phyloP scores from a whole-genome alignment of 2,329 filamentous ascomycete species.

The Alternaria brassicae region DNA sequence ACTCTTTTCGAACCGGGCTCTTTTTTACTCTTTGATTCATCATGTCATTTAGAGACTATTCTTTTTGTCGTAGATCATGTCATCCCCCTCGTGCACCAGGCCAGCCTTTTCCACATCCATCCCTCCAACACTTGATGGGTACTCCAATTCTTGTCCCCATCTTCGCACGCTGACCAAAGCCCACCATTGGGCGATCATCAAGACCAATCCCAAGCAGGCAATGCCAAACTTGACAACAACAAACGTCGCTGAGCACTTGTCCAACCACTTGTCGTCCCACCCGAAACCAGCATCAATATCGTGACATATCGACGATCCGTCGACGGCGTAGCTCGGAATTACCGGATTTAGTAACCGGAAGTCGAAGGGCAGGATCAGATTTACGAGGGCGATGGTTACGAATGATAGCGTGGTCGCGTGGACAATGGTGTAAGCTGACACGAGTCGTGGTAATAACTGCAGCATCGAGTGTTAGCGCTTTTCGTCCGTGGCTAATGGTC shows the following conservation, averaged over 20 bases:
- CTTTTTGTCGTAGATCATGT: constrained; percentile 12
- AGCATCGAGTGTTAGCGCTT: constrained; percentile 20
- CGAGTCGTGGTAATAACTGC: constrained; percentile 32
- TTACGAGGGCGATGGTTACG: constrained; percentile 36
- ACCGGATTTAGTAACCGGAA: constrained; percentile 29
- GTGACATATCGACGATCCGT: constrained; percentile 32
- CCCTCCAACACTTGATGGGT: background rate
- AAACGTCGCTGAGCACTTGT: constrained; percentile 39
- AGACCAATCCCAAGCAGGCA: constrained; percentile 29
- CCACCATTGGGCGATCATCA: constrained; percentile 48
- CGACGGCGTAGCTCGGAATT: constrained; percentile 30
- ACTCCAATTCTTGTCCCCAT: constrained; percentile 33
- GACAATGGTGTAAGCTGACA: constrained; percentile 36
- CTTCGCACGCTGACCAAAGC: constrained; percentile 35
- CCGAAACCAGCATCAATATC: constrained; percentile 39
- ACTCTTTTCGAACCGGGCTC: background rate
- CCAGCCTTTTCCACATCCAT: constrained; percentile 26
- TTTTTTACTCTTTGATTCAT: constrained; percentile 14
- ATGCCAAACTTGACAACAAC: constrained; percentile 30
- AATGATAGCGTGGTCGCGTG: constrained; percentile 39
- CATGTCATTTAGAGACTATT: constrained; percentile 11
- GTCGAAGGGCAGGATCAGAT: constrained; percentile 33
- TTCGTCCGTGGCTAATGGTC: background rate
- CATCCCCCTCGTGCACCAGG: constrained; percentile 4
- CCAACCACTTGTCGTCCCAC: constrained; percentile 39